Base-by-base conservation (phyloP, 305 asterid species). In the Ilex paraguariensis region DNA sequence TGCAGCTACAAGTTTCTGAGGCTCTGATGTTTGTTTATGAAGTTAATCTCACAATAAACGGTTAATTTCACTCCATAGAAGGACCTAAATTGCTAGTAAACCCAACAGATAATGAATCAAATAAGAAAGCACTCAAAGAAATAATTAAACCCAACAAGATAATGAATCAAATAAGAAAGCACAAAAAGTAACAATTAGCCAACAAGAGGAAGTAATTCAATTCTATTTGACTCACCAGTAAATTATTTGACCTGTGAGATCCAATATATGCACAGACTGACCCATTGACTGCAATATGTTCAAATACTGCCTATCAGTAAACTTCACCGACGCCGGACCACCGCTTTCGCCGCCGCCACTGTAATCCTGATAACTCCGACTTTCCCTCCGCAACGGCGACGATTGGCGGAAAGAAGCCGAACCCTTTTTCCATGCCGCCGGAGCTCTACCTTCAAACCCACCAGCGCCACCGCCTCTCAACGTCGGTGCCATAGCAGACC, bases 211-310 rank as follows among this genome's bases (percentile, higher is more conserved):
- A 36, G 6, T 15, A 15, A n/a, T 56, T 56, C 60, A 31, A 67
- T 53, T 44, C 28, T 21, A 21, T 21, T 51, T 15, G 59, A 84
- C 87, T 86, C 62, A 88, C 97, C 97, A 91, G 85, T 88, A 91
- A 71, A 88, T 81, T 54, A 91, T 70, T 50, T 86, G 87, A 67
- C 72, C 50, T 66, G 77, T 61, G 46, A 69, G 77, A 79, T 83
- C 95, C 74, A 73, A 70, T 76, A 82, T 82, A 70, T 91, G 96
- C 74, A 89, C 86, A 0, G 98, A 60, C 63, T 89, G 97, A 31
- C 90, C 96, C 96, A 91, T 83, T 46, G 97, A 87, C 85, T 89
- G 98, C 81, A 91, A 78, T 79, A 89, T 85, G 67, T 81, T 85
- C 83, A 83, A 71, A 80, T 83, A 87, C 77, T 89, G 96, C 68